A percentile compares a stretch with the other conserved stretches of the same genome.
phyloP scores from a whole-genome alignment of 257 asterid species.

The Nicotiana undulata region DNA sequence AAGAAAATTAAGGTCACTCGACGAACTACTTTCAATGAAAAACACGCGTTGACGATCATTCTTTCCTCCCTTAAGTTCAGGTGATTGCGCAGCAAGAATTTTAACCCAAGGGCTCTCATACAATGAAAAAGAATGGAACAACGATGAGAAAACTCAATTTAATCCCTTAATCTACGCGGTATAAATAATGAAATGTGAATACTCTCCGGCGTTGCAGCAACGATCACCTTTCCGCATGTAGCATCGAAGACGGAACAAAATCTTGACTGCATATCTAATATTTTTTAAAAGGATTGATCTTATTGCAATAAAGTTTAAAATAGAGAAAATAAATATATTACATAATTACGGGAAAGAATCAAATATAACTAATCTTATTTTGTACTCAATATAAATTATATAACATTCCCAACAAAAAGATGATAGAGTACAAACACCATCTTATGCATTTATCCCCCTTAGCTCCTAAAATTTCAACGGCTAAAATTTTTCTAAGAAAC shows the following conservation, averaged over 20 bases:
- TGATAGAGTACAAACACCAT: neutral
- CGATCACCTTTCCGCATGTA: neutral
- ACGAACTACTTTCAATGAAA: neutral
- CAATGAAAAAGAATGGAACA: neutral
- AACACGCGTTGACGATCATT: neutral
- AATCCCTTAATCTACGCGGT: neutral
- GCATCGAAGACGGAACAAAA: neutral
- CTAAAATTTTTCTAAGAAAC: neutral
- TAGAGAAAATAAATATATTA: neutral
- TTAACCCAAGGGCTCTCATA: neutral
- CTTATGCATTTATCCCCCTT: neutral
- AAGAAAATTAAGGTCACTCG: neutral
- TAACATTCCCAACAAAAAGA: neutral
- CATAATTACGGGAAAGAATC: neutral
- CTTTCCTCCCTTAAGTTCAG: neutral
- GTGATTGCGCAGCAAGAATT: neutral
- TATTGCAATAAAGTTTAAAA: neutral
- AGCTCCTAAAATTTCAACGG: neutral
- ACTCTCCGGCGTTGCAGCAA: neutral
- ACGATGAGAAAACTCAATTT: neutral
- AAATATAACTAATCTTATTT: neutral
- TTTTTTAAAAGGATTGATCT: neutral
- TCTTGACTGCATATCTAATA: neutral
- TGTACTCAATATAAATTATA: neutral
- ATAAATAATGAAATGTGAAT: neutral